A percentile compares a stretch with the other conserved stretches of the same genome.
Evolutionary conservation across 2,329 filamentous ascomycete species (phyloP).

Genomic region (Claviceps capensis): DNA sequence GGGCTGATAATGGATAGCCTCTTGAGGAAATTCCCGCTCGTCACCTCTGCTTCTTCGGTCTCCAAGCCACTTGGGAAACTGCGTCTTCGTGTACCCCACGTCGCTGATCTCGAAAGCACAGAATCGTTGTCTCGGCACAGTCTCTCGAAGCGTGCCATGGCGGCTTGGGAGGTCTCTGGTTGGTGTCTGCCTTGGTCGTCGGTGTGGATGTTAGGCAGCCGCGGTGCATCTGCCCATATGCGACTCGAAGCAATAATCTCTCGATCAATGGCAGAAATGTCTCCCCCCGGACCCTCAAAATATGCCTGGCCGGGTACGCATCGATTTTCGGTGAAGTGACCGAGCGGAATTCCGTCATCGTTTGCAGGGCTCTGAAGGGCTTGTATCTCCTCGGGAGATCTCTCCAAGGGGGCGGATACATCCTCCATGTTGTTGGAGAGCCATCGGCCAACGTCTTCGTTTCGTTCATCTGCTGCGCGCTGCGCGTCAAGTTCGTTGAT

Average conservation of each 20-base stretch:
- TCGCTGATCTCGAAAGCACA: slow-evolving; percentile 48
- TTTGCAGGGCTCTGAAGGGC: slow-evolving; percentile 10
- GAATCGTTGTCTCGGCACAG: slow-evolving; percentile 43
- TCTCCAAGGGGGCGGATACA: slow-evolving; percentile 14
- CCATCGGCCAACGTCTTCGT: slow-evolving; percentile 38
- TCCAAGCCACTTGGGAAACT: slow-evolving; percentile 46
- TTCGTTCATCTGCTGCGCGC: slow-evolving; percentile 31
- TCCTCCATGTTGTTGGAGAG: slow-evolving; percentile 22
- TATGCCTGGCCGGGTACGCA: slow-evolving; percentile 36
- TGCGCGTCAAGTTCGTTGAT: slow-evolving; percentile 33
- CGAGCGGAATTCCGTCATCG: slow-evolving; percentile 30
- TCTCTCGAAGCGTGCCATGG: slow-evolving; percentile 37
- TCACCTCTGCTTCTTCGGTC: slow-evolving; percentile 40
- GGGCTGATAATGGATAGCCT: slow-evolving; percentile 44
- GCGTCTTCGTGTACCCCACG: slow-evolving; percentile 54
- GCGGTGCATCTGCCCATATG: slow-evolving; percentile 36
- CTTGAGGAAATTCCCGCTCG: slow-evolving; percentile 48
- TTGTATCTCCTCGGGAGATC: slow-evolving; percentile 12
- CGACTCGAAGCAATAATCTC: slow-evolving; percentile 34
- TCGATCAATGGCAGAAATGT: slow-evolving; percentile 31
- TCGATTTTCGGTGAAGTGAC: slow-evolving; percentile 35
- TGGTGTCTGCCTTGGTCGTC: slow-evolving; percentile 23
- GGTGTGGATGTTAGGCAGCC: slow-evolving; percentile 29
- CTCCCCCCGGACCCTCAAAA: slow-evolving; percentile 26
- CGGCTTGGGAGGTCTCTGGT: slow-evolving; percentile 36